These are phyloP conservation scores for Dactylellina haptotyla DNA, from an alignment of 2,329 filamentous ascomycete genomes.

Conservation along the genomic window DNA sequence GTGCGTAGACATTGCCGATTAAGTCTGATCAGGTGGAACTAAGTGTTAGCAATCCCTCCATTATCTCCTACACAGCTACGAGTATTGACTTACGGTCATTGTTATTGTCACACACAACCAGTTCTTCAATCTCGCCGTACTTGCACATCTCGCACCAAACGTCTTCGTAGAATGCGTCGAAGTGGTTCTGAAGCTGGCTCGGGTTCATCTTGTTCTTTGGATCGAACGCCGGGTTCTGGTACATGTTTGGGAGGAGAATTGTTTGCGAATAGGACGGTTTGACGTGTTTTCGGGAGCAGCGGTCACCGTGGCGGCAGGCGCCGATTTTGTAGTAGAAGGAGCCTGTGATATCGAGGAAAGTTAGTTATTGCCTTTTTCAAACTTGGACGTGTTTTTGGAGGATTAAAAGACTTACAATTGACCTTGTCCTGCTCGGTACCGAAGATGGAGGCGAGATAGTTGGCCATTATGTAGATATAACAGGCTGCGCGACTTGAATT, in stretches of 20 bases:
- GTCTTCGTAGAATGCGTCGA: conserved; percentile 99
- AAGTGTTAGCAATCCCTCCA: neutral
- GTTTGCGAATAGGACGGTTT: conserved; percentile 98
- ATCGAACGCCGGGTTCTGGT: conserved; percentile 98
- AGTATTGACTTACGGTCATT: conserved; percentile 79
- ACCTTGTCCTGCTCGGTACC: conserved; percentile 97
- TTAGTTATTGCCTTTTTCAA: conserved; percentile 67
- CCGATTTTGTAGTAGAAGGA: conserved; percentile 99
- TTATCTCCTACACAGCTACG: neutral
- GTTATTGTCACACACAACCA: conserved; percentile 99
- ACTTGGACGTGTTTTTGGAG: conserved; percentile 65
- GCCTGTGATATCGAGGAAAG: conserved; percentile 62
- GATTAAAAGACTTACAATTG: conserved; percentile 56
- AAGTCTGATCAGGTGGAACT: conserved; percentile 71
- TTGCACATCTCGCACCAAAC: conserved; percentile 99
- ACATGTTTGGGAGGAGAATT: conserved; percentile 96
- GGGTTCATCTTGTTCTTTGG: conserved; percentile 97
- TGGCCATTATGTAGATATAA: conserved; percentile 71
- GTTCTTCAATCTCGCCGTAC: conserved; percentile 95
- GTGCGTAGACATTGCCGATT: conserved; percentile 98
- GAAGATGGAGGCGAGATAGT: conserved; percentile 99
- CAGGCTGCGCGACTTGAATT: conserved; percentile 11
- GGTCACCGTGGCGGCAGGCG: conserved; percentile 96
- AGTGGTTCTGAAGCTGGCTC: conserved; percentile 97
- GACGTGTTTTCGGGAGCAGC: conserved; percentile 97